These are phyloP conservation scores for Plasmodium chabaudi DNA, from an alignment of 169 alveolate genomes.

Conservation along the genomic window DNA sequence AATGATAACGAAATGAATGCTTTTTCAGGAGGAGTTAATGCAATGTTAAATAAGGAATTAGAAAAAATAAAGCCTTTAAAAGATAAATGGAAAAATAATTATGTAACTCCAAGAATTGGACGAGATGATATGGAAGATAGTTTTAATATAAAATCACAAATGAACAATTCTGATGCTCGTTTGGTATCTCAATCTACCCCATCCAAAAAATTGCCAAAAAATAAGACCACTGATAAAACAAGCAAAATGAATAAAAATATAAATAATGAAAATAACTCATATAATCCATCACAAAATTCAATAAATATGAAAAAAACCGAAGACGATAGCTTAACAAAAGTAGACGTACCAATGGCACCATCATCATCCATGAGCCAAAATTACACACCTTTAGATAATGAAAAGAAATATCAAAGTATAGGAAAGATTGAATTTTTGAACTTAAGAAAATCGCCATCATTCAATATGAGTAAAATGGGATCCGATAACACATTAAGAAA, in stretches of 20 bases:
- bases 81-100: constrained; percentile 53
- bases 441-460: constrained; percentile 25
- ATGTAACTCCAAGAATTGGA: constrained; percentile 68
- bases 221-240: constrained; percentile 16
- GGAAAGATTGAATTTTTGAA: constrained; percentile 21
- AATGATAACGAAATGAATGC: constrained; percentile 7
- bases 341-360: neutral
- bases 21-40: constrained; percentile 1
- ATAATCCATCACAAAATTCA: neutral
- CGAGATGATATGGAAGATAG: neutral
- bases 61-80: constrained; percentile 32
- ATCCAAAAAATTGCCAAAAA: constrained; percentile 29
- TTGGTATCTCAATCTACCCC: constrained; percentile 15
- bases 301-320: constrained; percentile 1
- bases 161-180: neutral
- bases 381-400: neutral
- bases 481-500: constrained; percentile 37
- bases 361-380: neutral
- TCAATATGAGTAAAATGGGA: constrained; percentile 19
- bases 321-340: neutral
- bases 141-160: constrained; percentile 7
- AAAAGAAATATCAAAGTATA: constrained; percentile 23
- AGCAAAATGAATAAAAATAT: constrained; percentile 8
- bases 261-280: constrained; percentile 2
- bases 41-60: constrained; percentile 6